Evolutionary conservation across 2,329 filamentous ascomycete species (phyloP).

Genomic region (Fusarium sp.): DNA sequence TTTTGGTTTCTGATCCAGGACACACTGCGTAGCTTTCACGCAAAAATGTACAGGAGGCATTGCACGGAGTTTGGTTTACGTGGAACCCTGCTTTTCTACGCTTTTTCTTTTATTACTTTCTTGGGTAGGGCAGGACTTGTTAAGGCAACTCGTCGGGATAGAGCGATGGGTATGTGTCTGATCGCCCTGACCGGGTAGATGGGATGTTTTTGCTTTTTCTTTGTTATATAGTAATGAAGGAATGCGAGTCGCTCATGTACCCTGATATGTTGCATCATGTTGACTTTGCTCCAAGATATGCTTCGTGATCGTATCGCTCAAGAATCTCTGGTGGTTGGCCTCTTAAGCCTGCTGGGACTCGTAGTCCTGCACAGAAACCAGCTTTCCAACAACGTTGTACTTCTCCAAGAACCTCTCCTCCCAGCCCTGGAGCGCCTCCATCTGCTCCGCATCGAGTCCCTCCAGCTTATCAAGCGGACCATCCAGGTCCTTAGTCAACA

Average conservation of each 20-base stretch:
- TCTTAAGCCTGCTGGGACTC: slow-evolving; percentile 27
- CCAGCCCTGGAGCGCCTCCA: slow-evolving; percentile 88
- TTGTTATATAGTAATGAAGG: slow-evolving; percentile 35
- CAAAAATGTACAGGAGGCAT: slow-evolving; percentile 45
- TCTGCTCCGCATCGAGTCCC: slow-evolving; percentile 75
- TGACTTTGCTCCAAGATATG: neutral
- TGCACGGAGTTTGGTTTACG: slow-evolving; percentile 46
- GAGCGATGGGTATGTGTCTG: slow-evolving; percentile 12
- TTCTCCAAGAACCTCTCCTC: slow-evolving; percentile 93
- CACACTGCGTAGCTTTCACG: slow-evolving; percentile 26
- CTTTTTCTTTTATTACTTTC: slow-evolving; percentile 17
- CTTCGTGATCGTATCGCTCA: neutral
- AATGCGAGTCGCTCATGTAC: slow-evolving; percentile 19
- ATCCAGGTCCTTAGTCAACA: slow-evolving; percentile 91
- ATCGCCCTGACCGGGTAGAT: neutral
- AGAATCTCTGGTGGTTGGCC: neutral
- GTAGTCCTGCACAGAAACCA: slow-evolving; percentile 67
- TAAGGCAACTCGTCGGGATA: slow-evolving; percentile 20
- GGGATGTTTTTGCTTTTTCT: slow-evolving; percentile 21
- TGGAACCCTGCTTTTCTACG: slow-evolving; percentile 22
- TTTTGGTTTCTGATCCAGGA: slow-evolving; percentile 20
- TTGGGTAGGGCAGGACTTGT: slow-evolving; percentile 28
- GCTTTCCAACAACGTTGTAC: slow-evolving; percentile 90
- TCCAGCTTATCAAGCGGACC: slow-evolving; percentile 80
- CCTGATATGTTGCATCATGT: neutral